phyloP scores from a whole-genome alignment of 2,329 filamentous ascomycete genomes.

The Fusarium anthophilum region DNA sequence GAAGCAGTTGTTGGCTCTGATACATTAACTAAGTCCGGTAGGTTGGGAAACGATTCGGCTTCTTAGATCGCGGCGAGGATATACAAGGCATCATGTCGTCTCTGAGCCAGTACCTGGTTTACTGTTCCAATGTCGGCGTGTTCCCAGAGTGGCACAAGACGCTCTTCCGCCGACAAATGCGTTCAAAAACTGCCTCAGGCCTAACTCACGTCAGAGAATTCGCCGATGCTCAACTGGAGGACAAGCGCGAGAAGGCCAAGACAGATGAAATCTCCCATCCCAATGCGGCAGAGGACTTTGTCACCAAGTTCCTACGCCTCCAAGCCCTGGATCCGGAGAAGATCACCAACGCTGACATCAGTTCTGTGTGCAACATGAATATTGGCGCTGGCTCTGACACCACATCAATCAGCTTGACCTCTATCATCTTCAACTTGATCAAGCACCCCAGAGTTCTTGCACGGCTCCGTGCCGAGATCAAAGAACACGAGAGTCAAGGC shows the following conservation, averaged over 20 bases:
- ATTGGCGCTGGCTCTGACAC: not conserved
- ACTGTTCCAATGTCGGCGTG: not conserved
- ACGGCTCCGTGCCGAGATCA: accelerated
- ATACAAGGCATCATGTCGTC: not conserved
- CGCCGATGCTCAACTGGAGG: not conserved
- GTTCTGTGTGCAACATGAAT: not conserved
- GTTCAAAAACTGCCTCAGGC: not conserved
- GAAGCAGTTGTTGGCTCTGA: accelerated
- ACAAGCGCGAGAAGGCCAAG: not conserved
- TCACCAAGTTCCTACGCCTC: not conserved
- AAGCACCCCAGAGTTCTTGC: not conserved
- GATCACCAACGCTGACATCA: not conserved
- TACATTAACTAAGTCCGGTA: accelerated
- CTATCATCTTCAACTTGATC: not conserved
- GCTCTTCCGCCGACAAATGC: not conserved
- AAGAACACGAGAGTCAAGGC: not conserved
- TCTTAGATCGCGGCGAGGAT: not conserved
- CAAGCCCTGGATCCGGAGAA: not conserved
- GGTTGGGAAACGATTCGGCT: not conserved
- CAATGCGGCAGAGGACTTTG: not conserved
- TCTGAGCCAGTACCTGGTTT: not conserved
- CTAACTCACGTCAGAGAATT: not conserved
- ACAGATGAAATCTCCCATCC: accelerated
- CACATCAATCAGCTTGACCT: not conserved
- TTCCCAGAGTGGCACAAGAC: not conserved